A percentile compares a stretch with the other conserved stretches of the same genome.
phyloP scores from a whole-genome alignment of 1,139 yeast species.

The Blastobotrys buckinghamii region DNA sequence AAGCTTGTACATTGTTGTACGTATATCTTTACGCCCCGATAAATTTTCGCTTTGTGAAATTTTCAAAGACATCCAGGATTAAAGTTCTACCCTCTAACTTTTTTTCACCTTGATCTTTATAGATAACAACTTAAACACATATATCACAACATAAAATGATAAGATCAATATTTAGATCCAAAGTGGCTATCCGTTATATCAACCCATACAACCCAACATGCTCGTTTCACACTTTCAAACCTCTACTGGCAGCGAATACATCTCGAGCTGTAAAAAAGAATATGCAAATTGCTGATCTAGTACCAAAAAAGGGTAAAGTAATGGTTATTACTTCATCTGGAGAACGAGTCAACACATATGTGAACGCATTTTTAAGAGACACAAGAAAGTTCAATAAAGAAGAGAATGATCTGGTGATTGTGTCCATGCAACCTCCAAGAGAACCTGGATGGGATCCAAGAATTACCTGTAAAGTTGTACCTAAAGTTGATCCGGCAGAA shows the following conservation, averaged over 20 bases:
- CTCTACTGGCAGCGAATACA: background rate
- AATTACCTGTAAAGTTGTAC: conserved; percentile 23
- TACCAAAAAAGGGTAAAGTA: conserved; percentile 24
- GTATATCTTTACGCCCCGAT: too few species aligned
- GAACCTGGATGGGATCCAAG: conserved; percentile 18
- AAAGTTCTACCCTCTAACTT: too few species aligned
- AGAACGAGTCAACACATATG: conserved; percentile 16
- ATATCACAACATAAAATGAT: too few species aligned
- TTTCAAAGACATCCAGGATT: too few species aligned
- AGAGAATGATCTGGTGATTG: conserved; percentile 20
- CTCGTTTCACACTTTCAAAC: background rate
- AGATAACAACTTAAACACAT: background rate
- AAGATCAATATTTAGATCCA: background rate
- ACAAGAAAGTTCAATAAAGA: conserved; percentile 12
- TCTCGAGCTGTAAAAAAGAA: conserved; percentile 11
- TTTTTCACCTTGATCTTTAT: background rate
- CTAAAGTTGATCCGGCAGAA: conserved; percentile 9
- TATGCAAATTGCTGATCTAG: conserved; percentile 20
- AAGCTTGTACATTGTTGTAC: too few species aligned
- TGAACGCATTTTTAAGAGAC: conserved; percentile 13
- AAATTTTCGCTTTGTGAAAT: too few species aligned
- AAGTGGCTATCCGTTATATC: background rate
- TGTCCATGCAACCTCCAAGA: conserved; percentile 13
- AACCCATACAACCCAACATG: background rate
- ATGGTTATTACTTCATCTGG: conserved; percentile 22